Conservation (phyloP, 805 yeast species). For the Metschnikowia lachancei region DNA sequence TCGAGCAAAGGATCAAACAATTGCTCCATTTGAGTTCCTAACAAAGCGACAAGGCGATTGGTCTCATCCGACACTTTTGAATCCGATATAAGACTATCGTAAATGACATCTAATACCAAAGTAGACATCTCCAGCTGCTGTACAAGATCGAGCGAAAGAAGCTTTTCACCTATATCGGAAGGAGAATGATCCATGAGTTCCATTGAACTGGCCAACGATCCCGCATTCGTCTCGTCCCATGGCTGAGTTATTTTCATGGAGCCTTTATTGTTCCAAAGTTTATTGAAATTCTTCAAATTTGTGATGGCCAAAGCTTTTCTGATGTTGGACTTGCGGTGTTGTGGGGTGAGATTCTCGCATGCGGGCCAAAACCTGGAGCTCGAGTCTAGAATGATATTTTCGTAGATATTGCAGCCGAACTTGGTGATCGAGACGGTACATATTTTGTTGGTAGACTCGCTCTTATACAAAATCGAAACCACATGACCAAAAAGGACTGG, state of each 20-base stretch:
- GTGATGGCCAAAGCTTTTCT: slow-evolving; percentile 77
- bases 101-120: slow-evolving; percentile 69
- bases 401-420: slow-evolving; percentile 58
- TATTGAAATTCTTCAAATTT: slow-evolving; percentile 62
- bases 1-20: slow-evolving; percentile 86
- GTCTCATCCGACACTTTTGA: slow-evolving; percentile 50
- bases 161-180: slow-evolving; percentile 50
- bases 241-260: slow-evolving; percentile 38
- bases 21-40: slow-evolving; percentile 86
- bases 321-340: slow-evolving; percentile 53
- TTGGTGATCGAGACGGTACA: slow-evolving; percentile 56
- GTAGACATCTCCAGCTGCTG: slow-evolving; percentile 52
- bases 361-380: slow-evolving; percentile 75
- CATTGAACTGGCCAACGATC: slow-evolving; percentile 70
- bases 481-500: slow-evolving; percentile 42
- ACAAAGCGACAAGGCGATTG: slow-evolving; percentile 67
- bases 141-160: slow-evolving; percentile 58
- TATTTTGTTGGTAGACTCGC: slow-evolving; percentile 44
- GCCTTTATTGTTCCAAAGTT: slow-evolving; percentile 42
- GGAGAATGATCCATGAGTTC: slow-evolving; percentile 54
- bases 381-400: slow-evolving; percentile 18
- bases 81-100: slow-evolving; percentile 44
- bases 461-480: slow-evolving; percentile 50
- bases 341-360: slow-evolving; percentile 58
- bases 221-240: slow-evolving; percentile 83